Percentiles rank a stretch among this genome's conserved stretches.
Conservation (phyloP, 257 asterid species). For the Nicotiana paniculata region DNA sequence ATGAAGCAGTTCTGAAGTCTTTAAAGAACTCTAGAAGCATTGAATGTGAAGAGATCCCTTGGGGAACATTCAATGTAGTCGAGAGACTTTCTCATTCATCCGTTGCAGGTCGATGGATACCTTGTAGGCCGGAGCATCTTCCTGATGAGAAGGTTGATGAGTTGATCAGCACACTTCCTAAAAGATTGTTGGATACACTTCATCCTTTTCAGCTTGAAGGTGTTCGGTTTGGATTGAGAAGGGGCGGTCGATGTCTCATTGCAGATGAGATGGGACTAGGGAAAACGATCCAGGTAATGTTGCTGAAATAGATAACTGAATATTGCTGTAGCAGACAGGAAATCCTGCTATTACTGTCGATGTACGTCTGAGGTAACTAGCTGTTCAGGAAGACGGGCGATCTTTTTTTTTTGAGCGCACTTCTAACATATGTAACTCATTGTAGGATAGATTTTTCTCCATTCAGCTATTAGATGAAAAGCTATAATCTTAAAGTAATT, state of each 20-base stretch:
- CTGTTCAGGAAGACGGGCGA: not conserved
- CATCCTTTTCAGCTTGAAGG: conserved; percentile 95
- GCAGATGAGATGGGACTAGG: conserved; percentile 99
- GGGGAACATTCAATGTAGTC: conserved; percentile 75
- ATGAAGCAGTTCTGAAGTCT: conserved; percentile 54
- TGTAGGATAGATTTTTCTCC: not conserved
- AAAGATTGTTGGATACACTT: conserved; percentile 43
- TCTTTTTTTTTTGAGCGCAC: not conserved
- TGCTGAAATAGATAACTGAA: not conserved
- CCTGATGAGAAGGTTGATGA: conserved; percentile 77
- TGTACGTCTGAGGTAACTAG: not conserved
- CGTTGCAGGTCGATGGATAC: conserved; percentile 58
- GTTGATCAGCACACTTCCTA: conserved; percentile 62
- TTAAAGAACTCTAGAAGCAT: conserved; percentile 53
- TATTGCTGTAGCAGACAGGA: not conserved
- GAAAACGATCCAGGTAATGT: conserved; percentile 80
- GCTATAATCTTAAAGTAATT: not conserved
- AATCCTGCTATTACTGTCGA: not conserved
- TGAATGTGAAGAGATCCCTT: conserved; percentile 83
- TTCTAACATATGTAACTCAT: not conserved
- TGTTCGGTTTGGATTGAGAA: conserved; percentile 70
- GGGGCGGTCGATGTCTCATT: conserved; percentile 96
- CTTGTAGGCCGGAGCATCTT: conserved; percentile 85
- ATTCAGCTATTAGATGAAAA: not conserved
- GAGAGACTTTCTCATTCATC: conserved; percentile 66